A percentile compares a stretch with the other conserved stretches of the same genome.
Evolutionary conservation across 371 early-diverging fungal genomes (phyloP).

Genomic region (Conidiobolus incongruus): DNA sequence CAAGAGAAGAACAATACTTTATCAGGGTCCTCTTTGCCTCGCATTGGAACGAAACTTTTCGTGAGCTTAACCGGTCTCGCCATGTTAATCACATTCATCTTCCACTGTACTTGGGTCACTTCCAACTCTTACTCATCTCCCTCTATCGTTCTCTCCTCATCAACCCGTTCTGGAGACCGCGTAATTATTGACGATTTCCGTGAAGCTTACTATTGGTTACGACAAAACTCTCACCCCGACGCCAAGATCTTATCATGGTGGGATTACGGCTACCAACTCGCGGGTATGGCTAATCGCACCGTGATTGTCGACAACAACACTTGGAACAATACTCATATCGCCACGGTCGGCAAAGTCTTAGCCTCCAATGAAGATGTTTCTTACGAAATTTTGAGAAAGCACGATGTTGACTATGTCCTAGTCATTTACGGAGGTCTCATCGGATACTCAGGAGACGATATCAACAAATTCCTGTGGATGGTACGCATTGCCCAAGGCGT

Average conservation of each 20-base stretch:
- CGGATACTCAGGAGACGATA: constrained; percentile 96
- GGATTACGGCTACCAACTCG: constrained; percentile 99
- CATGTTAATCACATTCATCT: constrained; percentile 60
- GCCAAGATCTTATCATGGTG: constrained; percentile 98
- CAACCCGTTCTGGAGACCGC: constrained; percentile 61
- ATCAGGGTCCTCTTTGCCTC: background rate
- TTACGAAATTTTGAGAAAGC: constrained; percentile 69
- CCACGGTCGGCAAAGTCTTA: constrained; percentile 93
- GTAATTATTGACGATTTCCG: constrained; percentile 97
- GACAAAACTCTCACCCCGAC: constrained; percentile 80
- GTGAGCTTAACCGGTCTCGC: constrained; percentile 28
- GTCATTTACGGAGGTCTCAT: constrained; percentile 89
- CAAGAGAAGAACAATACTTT: background rate
- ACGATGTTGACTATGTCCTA: constrained; percentile 90
- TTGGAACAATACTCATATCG: constrained; percentile 99
- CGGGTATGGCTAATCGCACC: constrained; percentile 94
- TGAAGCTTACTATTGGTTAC: constrained; percentile 98
- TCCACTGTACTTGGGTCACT: constrained; percentile 97
- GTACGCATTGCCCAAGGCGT: constrained; percentile 94
- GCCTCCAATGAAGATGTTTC: constrained; percentile 74
- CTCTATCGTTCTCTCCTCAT: constrained; percentile 91
- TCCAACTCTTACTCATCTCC: constrained; percentile 95
- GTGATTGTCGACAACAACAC: constrained; percentile 99
- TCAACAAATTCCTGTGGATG: constrained; percentile 99
- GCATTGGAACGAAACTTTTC: constrained; percentile 14